A percentile compares a stretch with the other conserved stretches of the same genome.
Evolutionary conservation across 768 basidiomycete genomes (phyloP).

Genomic region (Tricholomella constricta): DNA sequence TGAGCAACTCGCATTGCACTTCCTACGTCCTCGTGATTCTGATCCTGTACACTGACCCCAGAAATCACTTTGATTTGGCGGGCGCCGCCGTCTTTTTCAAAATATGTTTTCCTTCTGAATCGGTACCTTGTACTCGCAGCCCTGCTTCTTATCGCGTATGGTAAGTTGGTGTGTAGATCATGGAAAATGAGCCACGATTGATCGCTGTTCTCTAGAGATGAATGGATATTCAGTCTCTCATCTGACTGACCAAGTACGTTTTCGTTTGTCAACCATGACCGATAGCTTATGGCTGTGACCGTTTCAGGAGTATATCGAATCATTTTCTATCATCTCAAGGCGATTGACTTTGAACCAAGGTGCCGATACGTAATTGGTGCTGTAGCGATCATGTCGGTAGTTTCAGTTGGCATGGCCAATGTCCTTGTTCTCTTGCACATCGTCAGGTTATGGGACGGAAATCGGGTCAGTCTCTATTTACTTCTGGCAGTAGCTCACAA

Average conservation of each 20-base stretch:
- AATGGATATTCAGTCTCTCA: neutral
- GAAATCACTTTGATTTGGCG: conserved; percentile 34
- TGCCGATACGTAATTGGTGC: conserved; percentile 30
- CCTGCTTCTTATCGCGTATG: conserved; percentile 25
- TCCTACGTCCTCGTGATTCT: neutral
- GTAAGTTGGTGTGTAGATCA: conserved; percentile 18
- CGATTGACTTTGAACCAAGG: conserved; percentile 13
- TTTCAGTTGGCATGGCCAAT: conserved; percentile 32
- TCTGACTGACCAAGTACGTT: neutral
- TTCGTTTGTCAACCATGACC: too few relatives aligned
- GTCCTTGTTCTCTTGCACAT: conserved; percentile 36
- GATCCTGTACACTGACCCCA: neutral
- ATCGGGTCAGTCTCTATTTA: conserved; percentile 15
- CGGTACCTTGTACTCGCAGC: conserved; percentile 31
- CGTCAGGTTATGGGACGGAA: conserved; percentile 37
- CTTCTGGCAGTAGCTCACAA: neutral
- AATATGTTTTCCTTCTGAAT: conserved; percentile 36
- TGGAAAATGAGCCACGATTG: neutral
- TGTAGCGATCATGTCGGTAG: conserved; percentile 22
- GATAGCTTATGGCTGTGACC: neutral
- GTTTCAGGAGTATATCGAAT: neutral
- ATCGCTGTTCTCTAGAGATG: neutral
- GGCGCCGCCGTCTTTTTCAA: conserved; percentile 29
- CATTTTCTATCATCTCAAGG: neutral
- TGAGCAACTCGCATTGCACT: neutral